phyloP scores from a whole-genome alignment of 1,284 basidiomycete genomes.

The Cryptococcus neoformans region DNA sequence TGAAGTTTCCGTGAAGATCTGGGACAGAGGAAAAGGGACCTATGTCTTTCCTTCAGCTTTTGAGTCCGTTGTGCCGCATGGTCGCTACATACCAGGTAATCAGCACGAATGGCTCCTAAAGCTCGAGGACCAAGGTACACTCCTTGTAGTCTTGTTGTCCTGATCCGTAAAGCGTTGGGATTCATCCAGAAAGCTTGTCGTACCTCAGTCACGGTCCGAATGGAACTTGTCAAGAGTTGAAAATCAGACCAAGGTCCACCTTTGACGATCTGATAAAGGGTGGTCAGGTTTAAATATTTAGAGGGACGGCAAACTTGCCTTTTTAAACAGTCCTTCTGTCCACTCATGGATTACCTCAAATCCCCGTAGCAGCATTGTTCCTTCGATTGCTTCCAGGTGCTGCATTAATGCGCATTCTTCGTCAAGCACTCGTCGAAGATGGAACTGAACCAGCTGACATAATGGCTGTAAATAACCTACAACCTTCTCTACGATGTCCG shows the following conservation, averaged over 20 bases:
- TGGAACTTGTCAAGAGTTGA: slow-evolving; percentile 74
- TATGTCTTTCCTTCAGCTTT: slow-evolving; percentile 3
- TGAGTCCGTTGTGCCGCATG: neutral
- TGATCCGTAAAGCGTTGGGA: slow-evolving; percentile 67
- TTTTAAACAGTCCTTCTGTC: slow-evolving; percentile 64
- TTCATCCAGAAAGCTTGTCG: slow-evolving; percentile 61
- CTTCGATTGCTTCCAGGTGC: slow-evolving; percentile 70
- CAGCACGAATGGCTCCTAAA: slow-evolving; percentile 6
- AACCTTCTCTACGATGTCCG: slow-evolving; percentile 43
- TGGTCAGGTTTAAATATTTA: neutral
- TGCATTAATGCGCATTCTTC: slow-evolving; percentile 67
- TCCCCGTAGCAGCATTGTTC: slow-evolving; percentile 69
- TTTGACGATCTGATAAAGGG: slow-evolving; percentile 60
- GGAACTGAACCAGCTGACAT: slow-evolving; percentile 58
- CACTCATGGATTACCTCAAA: slow-evolving; percentile 66
- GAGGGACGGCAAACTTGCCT: slow-evolving; percentile 53
- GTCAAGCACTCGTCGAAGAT: slow-evolving; percentile 60
- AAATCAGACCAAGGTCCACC: slow-evolving; percentile 73
- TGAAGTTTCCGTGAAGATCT: slow-evolving; percentile 64
- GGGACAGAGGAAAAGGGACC: slow-evolving; percentile 72
- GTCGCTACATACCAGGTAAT: slow-evolving; percentile 17
- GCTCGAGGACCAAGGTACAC: slow-evolving; percentile 18
- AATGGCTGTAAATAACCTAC: slow-evolving; percentile 61
- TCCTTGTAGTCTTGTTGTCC: slow-evolving; percentile 55
- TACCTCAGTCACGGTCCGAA: slow-evolving; percentile 63